phyloP scores from a whole-genome alignment of 139 green algal species.

The Microglena sp. region DNA sequence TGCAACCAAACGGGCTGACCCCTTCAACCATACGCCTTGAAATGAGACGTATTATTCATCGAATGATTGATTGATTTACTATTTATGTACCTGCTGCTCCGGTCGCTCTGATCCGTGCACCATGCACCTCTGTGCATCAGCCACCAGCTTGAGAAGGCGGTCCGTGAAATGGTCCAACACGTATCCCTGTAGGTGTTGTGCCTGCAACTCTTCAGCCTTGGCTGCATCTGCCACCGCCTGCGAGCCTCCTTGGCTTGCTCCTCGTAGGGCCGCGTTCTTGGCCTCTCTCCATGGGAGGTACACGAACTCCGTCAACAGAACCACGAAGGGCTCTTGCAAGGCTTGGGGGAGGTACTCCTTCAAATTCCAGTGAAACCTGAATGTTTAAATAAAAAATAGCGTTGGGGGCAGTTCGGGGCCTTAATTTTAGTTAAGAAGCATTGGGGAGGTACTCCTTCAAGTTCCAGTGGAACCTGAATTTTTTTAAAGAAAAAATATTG shows the following conservation, averaged over 20 bases:
- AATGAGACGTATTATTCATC: no score
- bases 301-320: conserved; percentile 75
- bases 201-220: conserved; percentile 43
- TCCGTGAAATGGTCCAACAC: conserved; percentile 53
- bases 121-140: conserved; percentile 21
- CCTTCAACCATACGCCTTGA: no score
- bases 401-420: not conserved
- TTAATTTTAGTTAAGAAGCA: no score
- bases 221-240: conserved; percentile 35
- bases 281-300: conserved; percentile 73
- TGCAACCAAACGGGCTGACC: no score
- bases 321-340: conserved; percentile 51
- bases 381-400: no score
- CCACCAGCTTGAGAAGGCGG: conserved; percentile 45
- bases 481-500: no score
- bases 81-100: no score
- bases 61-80: no score
- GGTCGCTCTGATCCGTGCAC: not conserved
- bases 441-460: no score
- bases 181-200: conserved; percentile 29
- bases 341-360: conserved; percentile 63
- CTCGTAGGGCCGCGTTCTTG: conserved; percentile 4
- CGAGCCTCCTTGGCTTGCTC: conserved; percentile 22
- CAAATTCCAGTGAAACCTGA: conserved; percentile 43
- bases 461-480: no score